phyloP scores from a whole-genome alignment of 139 green algal species.

The Trebouxia sp. region DNA sequence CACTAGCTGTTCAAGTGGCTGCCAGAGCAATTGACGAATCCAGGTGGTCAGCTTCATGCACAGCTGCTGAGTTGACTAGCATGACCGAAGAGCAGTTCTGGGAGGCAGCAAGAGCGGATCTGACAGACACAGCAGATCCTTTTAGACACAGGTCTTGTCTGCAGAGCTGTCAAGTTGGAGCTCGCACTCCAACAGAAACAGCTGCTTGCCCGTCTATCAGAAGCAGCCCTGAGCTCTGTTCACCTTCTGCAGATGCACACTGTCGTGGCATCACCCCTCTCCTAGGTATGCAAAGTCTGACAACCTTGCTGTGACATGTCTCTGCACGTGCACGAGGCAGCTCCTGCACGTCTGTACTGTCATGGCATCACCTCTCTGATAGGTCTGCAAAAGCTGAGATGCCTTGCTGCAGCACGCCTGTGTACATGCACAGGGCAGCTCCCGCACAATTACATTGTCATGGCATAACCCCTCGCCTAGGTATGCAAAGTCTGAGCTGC shows the following conservation, averaged over 20 bases:
- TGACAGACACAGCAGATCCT: not conserved
- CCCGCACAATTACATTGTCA: not conserved
- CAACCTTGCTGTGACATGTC: too few relatives aligned
- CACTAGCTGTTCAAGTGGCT: too few relatives aligned
- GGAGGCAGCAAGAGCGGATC: not conserved
- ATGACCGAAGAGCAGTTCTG: conserved; percentile 4
- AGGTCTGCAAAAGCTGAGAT: not conserved
- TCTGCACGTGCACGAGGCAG: too few relatives aligned
- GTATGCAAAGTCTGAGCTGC: too few relatives aligned
- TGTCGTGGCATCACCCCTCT: not conserved
- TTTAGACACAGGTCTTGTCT: not conserved
- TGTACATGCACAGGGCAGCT: too few relatives aligned
- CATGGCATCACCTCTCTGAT: not conserved
- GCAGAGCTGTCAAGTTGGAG: not conserved
- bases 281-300: not conserved
- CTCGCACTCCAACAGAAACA: not conserved
- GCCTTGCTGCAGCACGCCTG: too few relatives aligned
- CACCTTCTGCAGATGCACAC: too few relatives aligned
- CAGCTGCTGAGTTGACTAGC: not conserved
- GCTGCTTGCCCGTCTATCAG: too few relatives aligned
- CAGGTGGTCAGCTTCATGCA: not conserved
- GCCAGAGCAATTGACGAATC: too few relatives aligned
- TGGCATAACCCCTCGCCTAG: too few relatives aligned
- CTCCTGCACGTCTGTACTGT: too few relatives aligned
- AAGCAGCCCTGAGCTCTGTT: too few relatives aligned